These are phyloP conservation scores for Talaromyces borbonicus DNA, from an alignment of 495 filamentous ascomycete genomes.

Conservation along the genomic window DNA sequence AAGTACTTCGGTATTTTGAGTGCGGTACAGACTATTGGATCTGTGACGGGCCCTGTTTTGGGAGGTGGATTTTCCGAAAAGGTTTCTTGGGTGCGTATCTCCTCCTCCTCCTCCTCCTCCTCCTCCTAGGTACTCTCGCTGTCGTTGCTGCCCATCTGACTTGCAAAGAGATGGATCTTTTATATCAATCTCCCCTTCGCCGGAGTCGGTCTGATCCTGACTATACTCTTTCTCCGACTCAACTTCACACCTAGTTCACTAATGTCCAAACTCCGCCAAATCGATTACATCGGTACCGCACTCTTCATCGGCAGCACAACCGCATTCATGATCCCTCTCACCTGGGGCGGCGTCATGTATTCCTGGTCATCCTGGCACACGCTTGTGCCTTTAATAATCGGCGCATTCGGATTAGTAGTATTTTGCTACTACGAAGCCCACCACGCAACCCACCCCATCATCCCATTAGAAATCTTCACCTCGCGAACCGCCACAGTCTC, in stretches of 20 bases:
- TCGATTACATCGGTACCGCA: conserved; percentile 52
- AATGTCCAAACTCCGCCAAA: conserved; percentile 31
- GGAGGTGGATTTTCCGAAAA: conserved; percentile 59
- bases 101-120: conserved; percentile 11
- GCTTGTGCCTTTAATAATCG: conserved; percentile 48
- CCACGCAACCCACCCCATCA: conserved; percentile 37
- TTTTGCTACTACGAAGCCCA: conserved; percentile 41
- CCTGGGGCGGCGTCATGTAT: conserved; percentile 43
- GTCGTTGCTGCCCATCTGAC: not conserved
- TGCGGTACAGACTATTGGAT: conserved; percentile 56
- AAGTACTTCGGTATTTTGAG: conserved; percentile 43
- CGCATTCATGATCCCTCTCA: conserved; percentile 38
- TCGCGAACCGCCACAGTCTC: conserved; percentile 37
- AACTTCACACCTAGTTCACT: conserved; percentile 29
- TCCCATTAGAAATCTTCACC: conserved; percentile 37
- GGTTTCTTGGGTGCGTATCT: conserved; percentile 44
- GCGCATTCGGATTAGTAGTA: conserved; percentile 32
- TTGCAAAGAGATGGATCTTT: conserved; percentile 40
- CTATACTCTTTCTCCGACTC: conserved; percentile 40
- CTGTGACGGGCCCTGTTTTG: conserved; percentile 56
- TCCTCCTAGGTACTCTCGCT: not conserved
- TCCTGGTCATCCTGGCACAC: conserved; percentile 41
- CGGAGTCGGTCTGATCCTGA: conserved; percentile 33
- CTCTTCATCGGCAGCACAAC: conserved; percentile 44
- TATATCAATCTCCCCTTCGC: conserved; percentile 50